phyloP scores from a whole-genome alignment of 2,329 filamentous ascomycete genomes.

The Tolypocladium sp. region DNA sequence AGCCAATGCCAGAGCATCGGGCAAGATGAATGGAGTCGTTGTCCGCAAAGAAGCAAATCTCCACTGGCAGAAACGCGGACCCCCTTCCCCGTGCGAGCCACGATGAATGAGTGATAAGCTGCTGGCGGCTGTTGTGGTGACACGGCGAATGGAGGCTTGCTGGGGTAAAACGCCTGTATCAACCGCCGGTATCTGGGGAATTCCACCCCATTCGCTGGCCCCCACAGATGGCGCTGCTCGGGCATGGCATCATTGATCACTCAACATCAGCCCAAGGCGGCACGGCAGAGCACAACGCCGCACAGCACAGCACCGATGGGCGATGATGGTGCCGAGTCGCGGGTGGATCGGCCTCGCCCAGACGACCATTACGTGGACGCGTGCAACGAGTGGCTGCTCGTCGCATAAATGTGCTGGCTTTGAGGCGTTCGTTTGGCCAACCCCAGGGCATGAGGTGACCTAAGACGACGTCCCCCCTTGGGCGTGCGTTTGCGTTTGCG shows the following conservation, averaged over 20 bases:
- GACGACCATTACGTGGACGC: background rate
- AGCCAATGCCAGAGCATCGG: background rate
- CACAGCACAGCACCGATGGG: background rate
- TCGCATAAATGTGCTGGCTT: background rate
- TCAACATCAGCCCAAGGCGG: background rate
- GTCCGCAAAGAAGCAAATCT: background rate
- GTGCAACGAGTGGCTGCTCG: background rate
- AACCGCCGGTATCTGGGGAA: slow-evolving; percentile 2
- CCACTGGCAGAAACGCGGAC: background rate
- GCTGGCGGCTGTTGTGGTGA: background rate
- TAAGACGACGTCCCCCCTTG: background rate
- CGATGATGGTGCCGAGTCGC: background rate
- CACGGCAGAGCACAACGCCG: background rate
- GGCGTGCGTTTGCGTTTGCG: background rate
- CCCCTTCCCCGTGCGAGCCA: background rate
- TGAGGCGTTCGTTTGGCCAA: background rate
- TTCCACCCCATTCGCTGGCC: background rate
- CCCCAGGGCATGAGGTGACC: background rate
- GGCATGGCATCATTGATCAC: background rate
- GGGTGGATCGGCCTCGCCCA: background rate
- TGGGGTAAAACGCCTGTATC: background rate
- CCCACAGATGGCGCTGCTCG: background rate
- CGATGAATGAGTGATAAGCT: background rate
- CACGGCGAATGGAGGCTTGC: background rate
- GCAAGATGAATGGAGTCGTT: background rate